phyloP scores from a whole-genome alignment of 345 rosid species.

The Mercurialis annua region DNA sequence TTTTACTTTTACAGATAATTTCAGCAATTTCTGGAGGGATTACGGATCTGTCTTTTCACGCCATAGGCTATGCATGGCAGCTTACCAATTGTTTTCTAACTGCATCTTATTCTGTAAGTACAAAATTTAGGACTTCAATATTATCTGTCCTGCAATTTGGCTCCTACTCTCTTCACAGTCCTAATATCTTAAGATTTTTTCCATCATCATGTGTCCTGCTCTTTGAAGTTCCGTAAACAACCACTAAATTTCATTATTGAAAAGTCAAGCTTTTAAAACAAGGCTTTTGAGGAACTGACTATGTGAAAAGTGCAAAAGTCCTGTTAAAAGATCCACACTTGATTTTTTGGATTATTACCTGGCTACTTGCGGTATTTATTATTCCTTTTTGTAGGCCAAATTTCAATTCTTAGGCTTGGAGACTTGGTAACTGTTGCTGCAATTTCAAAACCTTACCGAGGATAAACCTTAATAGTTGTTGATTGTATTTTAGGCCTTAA shows the following conservation, averaged over 20 bases:
- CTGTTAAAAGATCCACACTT: too few species aligned
- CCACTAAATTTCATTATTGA: not conserved
- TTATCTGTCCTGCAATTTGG: slow-evolving; percentile 5
- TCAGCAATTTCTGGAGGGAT: slow-evolving; percentile 97
- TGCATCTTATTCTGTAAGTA: slow-evolving; percentile 92
- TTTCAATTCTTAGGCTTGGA: not conserved
- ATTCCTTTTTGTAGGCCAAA: not conserved
- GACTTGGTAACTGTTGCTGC: not conserved
- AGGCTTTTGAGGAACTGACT: not conserved
- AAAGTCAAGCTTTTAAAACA: slow-evolving; percentile 1
- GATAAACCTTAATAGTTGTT: not conserved
- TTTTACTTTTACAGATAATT: slow-evolving; percentile 52
- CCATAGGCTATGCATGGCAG: slow-evolving; percentile 95
- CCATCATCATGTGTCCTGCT: not conserved
- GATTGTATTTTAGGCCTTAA: not conserved
- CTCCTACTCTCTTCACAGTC: not conserved
- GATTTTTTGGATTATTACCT: not conserved
- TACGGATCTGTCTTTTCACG: slow-evolving; percentile 86
- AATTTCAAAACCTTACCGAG: not conserved
- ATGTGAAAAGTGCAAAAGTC: too few species aligned
- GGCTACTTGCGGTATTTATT: not conserved
- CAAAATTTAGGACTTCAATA: slow-evolving; percentile 8
- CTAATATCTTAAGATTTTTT: not conserved
- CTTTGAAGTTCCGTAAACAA: slow-evolving; percentile 1
- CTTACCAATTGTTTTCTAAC: slow-evolving; percentile 83